These are phyloP conservation scores for Eucalyptus virginea DNA, from an alignment of 345 rosid species.

Conservation along the genomic window DNA sequence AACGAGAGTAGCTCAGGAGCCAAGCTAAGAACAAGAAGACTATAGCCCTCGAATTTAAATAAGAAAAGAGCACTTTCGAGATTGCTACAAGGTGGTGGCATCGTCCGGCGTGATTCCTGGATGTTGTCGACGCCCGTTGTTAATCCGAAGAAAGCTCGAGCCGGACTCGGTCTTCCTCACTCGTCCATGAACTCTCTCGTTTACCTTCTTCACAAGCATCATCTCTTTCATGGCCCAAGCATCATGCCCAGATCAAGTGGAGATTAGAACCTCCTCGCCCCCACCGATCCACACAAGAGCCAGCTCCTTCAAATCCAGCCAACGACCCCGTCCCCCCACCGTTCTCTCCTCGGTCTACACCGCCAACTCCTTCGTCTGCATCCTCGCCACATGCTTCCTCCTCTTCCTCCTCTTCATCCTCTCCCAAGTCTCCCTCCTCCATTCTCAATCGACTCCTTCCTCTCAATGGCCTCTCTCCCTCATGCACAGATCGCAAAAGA, in stretches of 20 bases:
- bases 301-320: background rate
- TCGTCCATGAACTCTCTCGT: background rate
- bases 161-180: background rate
- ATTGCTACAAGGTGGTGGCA: background rate
- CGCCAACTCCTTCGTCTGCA: background rate
- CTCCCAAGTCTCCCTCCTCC: background rate
- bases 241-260: background rate
- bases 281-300: background rate
- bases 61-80: background rate
- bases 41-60: background rate
- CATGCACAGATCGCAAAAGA: background rate
- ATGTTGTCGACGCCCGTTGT: background rate
- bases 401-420: background rate
- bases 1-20: background rate
- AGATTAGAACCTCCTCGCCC: background rate
- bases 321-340: background rate
- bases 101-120: background rate
- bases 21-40: background rate
- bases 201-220: background rate
- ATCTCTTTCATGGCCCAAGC: background rate
- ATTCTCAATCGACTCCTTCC: background rate
- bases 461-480: conserved; percentile 1
- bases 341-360: background rate
- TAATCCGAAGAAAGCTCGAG: background rate
- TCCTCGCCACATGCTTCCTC: background rate